A percentile compares a stretch with the other conserved stretches of the same genome.
Conservation (phyloP, 352 stramenopile genomes). For the Globisporangium camurandrum region DNA sequence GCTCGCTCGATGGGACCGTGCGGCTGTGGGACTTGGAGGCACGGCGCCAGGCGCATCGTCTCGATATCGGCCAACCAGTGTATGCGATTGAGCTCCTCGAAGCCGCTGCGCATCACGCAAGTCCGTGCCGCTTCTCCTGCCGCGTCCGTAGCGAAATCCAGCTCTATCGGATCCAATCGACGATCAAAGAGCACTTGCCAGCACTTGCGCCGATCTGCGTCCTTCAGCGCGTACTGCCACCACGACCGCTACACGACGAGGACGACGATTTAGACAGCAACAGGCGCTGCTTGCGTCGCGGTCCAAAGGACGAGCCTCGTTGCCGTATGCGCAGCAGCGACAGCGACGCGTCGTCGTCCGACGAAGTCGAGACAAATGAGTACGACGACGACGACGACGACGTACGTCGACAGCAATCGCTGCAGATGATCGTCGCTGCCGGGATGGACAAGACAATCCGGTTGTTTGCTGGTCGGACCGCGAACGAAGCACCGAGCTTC, state of each 20-base stretch:
- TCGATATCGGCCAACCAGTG: conserved; percentile 41
- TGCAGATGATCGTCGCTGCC: conserved; percentile 51
- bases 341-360: neutral
- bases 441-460: conserved; percentile 65
- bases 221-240: conserved; percentile 39
- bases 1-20: conserved; percentile 60
- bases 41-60: conserved; percentile 47
- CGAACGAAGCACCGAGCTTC: conserved; percentile 49
- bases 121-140: conserved; percentile 51
- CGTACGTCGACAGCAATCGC: conserved; percentile 5
- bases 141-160: conserved; percentile 45
- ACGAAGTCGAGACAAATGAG: neutral
- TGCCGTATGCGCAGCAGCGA: neutral
- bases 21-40: conserved; percentile 64
- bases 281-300: no score
- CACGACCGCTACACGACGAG: conserved; percentile 1
- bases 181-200: conserved; percentile 58
- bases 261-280: no score
- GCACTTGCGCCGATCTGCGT: conserved; percentile 48
- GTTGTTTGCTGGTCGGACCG: conserved; percentile 36
- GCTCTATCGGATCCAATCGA: conserved; percentile 57
- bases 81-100: conserved; percentile 38
- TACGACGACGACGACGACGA: conserved; percentile 9
- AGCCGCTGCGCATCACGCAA: conserved; percentile 13
- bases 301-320: neutral